phyloP scores from a whole-genome alignment of 1,284 basidiomycete species.

The Puccinia horiana region DNA sequence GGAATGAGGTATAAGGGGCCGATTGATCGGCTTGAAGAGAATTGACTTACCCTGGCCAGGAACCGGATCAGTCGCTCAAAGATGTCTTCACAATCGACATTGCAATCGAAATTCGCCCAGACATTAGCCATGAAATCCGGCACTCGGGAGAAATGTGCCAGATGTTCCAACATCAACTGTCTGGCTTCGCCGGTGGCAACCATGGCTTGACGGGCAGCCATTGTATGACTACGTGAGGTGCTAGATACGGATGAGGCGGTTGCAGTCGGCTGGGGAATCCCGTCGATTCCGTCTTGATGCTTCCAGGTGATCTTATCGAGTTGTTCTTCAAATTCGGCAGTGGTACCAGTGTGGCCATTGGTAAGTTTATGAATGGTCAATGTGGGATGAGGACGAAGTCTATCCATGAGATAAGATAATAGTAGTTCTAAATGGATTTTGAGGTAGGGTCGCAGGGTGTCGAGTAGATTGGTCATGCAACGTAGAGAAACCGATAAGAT shows the following conservation, averaged over 20 bases:
- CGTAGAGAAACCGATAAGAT: conserved; percentile 80
- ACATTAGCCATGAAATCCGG: conserved; percentile 91
- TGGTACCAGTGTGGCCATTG: conserved; percentile 54
- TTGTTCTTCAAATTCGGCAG: conserved; percentile 55
- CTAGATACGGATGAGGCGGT: conserved; percentile 60
- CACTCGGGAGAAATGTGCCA: conserved; percentile 73
- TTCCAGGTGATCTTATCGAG: conserved; percentile 55
- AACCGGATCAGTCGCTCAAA: conserved; percentile 90
- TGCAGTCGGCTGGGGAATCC: conserved; percentile 44
- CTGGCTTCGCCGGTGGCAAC: conserved; percentile 71
- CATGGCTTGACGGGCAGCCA: conserved; percentile 55
- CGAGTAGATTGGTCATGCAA: conserved; percentile 82
- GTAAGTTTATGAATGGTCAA: conserved; percentile 54
- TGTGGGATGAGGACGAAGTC: conserved; percentile 64
- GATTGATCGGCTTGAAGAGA: background rate
- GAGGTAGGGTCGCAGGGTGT: conserved; percentile 79
- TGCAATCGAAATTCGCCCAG: conserved; percentile 95
- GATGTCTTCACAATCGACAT: conserved; percentile 92
- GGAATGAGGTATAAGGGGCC: conserved; percentile 17
- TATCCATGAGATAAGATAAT: conserved; percentile 87
- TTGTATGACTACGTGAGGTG: conserved; percentile 63
- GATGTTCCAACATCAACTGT: conserved; percentile 84
- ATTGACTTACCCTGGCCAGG: conserved; percentile 63
- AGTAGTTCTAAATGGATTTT: conserved; percentile 98
- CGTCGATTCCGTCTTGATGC: conserved; percentile 51